Conservation (phyloP, 371 early-diverging fungal genomes). For the Mucor mucedo region DNA sequence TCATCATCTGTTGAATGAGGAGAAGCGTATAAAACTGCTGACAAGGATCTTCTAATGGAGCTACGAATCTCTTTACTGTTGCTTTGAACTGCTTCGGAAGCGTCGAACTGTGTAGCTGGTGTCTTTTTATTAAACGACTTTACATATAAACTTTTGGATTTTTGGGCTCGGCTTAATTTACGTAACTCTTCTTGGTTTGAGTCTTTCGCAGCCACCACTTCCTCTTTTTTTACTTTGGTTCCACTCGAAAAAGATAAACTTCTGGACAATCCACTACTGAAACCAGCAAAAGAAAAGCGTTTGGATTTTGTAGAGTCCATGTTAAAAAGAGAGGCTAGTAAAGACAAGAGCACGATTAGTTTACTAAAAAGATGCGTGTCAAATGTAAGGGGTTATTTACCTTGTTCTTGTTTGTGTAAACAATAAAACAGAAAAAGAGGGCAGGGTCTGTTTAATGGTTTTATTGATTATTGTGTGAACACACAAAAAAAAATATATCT, state of each 20-base stretch:
- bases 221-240: conserved; percentile 5
- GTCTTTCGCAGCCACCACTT: background rate
- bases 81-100: conserved; percentile 33
- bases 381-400: background rate
- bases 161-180: conserved; percentile 32
- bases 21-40: conserved; percentile 45
- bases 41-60: conserved; percentile 42
- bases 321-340: too few relatives aligned
- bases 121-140: conserved; percentile 38
- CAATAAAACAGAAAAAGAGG: background rate
- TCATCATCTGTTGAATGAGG: conserved; percentile 30
- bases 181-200: conserved; percentile 14
- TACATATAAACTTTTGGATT: conserved; percentile 43
- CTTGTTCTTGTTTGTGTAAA: background rate
- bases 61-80: conserved; percentile 41
- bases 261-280: conserved; percentile 27
- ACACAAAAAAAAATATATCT: too few relatives aligned
- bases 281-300: conserved; percentile 47
- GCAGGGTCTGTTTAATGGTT: background rate
- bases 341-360: too few relatives aligned
- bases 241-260: conserved; percentile 22
- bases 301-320: conserved; percentile 33
- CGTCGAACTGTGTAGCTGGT: conserved; percentile 27
- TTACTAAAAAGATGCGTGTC: too few relatives aligned
- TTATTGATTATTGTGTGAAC: too few relatives aligned